Evolutionary conservation across 2,329 filamentous ascomycete genomes (phyloP).

Genomic region (Penicillium sp.): DNA sequence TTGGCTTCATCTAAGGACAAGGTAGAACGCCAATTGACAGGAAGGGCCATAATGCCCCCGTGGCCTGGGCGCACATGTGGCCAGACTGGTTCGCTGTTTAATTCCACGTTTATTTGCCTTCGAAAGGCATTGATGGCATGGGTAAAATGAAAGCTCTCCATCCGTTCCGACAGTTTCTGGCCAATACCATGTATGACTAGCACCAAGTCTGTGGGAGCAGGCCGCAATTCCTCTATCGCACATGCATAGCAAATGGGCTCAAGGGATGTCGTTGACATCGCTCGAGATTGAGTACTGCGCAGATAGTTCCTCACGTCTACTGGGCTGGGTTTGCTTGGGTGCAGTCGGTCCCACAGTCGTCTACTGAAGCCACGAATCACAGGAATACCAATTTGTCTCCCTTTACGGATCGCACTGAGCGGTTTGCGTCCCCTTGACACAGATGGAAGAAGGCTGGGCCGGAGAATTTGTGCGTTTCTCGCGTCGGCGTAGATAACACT

Average conservation of each 20-base stretch:
- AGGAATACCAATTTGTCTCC: constrained; percentile 69
- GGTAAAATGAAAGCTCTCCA: constrained; percentile 95
- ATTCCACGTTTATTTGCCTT: constrained; percentile 73
- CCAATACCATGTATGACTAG: constrained; percentile 92
- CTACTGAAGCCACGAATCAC: constrained; percentile 86
- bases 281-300: constrained; percentile 30
- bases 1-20: constrained; percentile 78
- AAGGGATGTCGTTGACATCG: constrained; percentile 24
- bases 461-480: constrained; percentile 70
- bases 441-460: constrained; percentile 75
- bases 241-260: constrained; percentile 52
- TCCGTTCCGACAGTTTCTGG: constrained; percentile 85
- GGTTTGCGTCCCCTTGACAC: constrained; percentile 77
- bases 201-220: constrained; percentile 74
- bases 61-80: constrained; percentile 65
- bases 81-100: constrained; percentile 65
- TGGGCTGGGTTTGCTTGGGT: constrained; percentile 46
- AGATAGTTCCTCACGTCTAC: constrained; percentile 38
- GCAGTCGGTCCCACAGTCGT: constrained; percentile 62
- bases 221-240: constrained; percentile 53
- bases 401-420: constrained; percentile 74
- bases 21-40: constrained; percentile 86
- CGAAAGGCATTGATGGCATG: constrained; percentile 89
- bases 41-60: constrained; percentile 85
- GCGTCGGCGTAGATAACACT: constrained; percentile 80